A percentile compares a stretch with the other conserved stretches of the same genome.
Conservation (phyloP, 1,284 basidiomycete genomes). For the Cryptococcus jaspeensis region DNA sequence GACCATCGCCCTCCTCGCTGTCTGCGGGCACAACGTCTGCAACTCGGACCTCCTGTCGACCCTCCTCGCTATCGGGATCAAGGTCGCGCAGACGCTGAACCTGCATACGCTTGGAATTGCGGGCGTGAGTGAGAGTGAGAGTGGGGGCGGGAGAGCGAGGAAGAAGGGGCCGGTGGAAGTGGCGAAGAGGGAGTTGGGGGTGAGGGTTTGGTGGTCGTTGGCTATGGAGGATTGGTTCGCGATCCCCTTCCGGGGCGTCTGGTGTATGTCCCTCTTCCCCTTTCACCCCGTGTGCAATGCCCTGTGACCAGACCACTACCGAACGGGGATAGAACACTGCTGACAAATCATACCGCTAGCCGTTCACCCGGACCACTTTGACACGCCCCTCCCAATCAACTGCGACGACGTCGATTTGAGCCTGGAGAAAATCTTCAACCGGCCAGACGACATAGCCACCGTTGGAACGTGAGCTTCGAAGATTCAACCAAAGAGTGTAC, state of each 20-base stretch:
- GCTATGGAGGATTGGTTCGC: constrained; percentile 25
- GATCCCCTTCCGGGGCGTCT: constrained; percentile 20
- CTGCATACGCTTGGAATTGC: constrained; percentile 15
- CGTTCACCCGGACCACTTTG: constrained; percentile 22
- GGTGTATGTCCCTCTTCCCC: constrained; percentile 24
- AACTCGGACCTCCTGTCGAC: constrained; percentile 27
- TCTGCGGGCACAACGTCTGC: constrained; percentile 31
- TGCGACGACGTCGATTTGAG: constrained; percentile 18
- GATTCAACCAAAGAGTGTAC: too few species aligned
- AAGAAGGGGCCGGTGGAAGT: background rate
- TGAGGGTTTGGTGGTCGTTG: constrained; percentile 25
- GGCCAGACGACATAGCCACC: constrained; percentile 7
- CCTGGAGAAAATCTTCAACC: background rate
- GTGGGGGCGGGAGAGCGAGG: constrained; percentile 1
- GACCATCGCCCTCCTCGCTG: constrained; percentile 19
- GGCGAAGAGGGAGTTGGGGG: constrained; percentile 19
- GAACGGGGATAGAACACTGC: too few species aligned
- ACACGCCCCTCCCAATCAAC: constrained; percentile 23
- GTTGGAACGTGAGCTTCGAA: constrained; percentile 17
- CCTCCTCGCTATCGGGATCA: constrained; percentile 24
- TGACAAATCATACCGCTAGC: constrained; percentile 6
- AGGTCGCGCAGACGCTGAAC: constrained; percentile 21
- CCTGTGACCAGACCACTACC: too few species aligned
- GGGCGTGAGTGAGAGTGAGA: too few species aligned
- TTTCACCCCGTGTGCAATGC: too few species aligned